Evolutionary conservation across 371 early-diverging fungal genomes (phyloP), one percentile per base, ranked within the genome.

Genomic region (Haplosporangium sp.): DNA sequence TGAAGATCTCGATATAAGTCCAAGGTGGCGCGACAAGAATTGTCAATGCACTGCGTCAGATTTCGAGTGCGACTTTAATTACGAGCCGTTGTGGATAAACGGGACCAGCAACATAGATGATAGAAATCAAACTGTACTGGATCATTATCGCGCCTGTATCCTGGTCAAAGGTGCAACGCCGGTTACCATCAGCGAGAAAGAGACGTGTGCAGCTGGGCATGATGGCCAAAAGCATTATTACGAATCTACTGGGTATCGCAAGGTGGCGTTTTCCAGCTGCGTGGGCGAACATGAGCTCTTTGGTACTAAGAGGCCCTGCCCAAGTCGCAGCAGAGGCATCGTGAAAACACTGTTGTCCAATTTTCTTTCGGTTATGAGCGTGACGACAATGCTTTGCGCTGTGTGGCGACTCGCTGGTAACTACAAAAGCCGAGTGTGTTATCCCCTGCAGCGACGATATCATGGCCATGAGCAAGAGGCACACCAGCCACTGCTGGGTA

Each of bases 31-130:
- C 7, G 81, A 86, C 2, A 84, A 81, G 14, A 85, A 86, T 21
- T 98, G 98, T 76, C 76, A 85, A 10, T 98, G 98, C 80, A 87
- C 92, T 0, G 83, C 71, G 45, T 83, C 79, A 43, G 98, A 98
- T 79, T 98, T 88, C 82, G 98, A 98, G 83, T 98, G 95, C 81
- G 94, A 93, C 67, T 93, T 86, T 77, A 95, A 95, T 77, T 93
- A 86, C n/a, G n/a, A n/a, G n/a, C n/a, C n/a, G n/a, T n/a, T n/a
- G n/a, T n/a, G n/a, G n/a, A n/a, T n/a, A n/a, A n/a, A n/a, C n/a
- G n/a, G n/a, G n/a, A n/a, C n/a, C n/a, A n/a, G n/a, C n/a, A n/a
- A n/a, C n/a, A n/a, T n/a, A n/a, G n/a, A n/a, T n/a, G n/a, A n/a
- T n/a, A n/a, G n/a, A n/a, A n/a, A n/a, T n/a, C n/a, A n/a, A n/a